These are phyloP conservation scores for Phytopythium helicoides DNA, from an alignment of 352 stramenopile genomes.

Conservation along the genomic window DNA sequence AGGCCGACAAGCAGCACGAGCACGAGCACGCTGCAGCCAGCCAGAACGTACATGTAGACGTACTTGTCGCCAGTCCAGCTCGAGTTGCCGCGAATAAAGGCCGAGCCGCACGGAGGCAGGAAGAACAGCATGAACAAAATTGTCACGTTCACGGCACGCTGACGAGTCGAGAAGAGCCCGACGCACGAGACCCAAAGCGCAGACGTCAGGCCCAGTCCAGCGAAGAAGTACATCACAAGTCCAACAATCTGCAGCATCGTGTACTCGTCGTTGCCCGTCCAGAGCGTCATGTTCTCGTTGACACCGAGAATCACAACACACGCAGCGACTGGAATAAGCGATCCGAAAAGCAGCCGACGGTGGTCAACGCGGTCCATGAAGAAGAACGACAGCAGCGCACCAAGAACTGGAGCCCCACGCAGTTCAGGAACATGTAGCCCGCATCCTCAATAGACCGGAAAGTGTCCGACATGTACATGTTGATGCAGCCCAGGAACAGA, in stretches of 20 bases:
- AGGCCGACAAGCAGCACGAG: constrained; percentile 48
- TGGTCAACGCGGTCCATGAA: constrained; percentile 84
- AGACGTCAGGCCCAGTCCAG: constrained; percentile 65
- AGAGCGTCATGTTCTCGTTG: constrained; percentile 47
- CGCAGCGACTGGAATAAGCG: constrained; percentile 52
- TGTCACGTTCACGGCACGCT: constrained; percentile 60
- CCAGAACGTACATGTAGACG: constrained; percentile 54
- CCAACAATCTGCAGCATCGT: constrained; percentile 72
- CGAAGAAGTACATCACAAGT: constrained; percentile 77
- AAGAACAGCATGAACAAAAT: constrained; percentile 80
- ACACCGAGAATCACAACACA: constrained; percentile 52
- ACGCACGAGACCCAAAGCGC: constrained; percentile 74
- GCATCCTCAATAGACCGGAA: constrained; percentile 58
- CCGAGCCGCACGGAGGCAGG: constrained; percentile 43
- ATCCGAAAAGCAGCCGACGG: constrained; percentile 66
- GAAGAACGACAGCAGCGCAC: constrained; percentile 81
- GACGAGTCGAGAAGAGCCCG: constrained; percentile 65
- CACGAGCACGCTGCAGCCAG: constrained; percentile 39
- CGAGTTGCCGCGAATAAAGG: constrained; percentile 36
- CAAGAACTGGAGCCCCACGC: constrained; percentile 63
- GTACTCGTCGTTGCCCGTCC: constrained; percentile 51
- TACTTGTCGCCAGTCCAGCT: constrained; percentile 38
- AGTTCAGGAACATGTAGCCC: constrained; percentile 83
- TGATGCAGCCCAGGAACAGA: constrained; percentile 60
- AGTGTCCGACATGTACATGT: constrained; percentile 71